Percentiles rank a stretch among this genome's conserved stretches.
These are phyloP conservation scores for Kurtzmaniella fragi DNA, from an alignment of 805 yeast genomes.

Conservation along the genomic window DNA sequence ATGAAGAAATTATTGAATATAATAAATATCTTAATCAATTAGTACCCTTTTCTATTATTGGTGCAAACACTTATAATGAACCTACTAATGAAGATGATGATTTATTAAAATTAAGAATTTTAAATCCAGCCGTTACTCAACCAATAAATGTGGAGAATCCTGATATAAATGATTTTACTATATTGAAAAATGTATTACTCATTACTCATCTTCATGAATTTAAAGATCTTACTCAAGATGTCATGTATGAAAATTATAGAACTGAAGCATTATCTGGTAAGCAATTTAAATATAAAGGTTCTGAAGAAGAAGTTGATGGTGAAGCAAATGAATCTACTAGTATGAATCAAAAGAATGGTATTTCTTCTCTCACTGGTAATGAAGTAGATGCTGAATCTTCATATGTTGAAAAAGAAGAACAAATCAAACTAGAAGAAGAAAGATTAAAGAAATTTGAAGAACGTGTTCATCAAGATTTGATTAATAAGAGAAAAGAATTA, in stretches of 20 bases:
- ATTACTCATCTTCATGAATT: slow-evolving; percentile 84
- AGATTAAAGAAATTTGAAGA: slow-evolving; percentile 81
- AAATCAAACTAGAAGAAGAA: slow-evolving; percentile 84
- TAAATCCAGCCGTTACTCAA: slow-evolving; percentile 44
- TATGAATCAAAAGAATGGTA: neutral
- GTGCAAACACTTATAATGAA: slow-evolving; percentile 59
- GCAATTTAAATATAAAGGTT: slow-evolving; percentile 33
- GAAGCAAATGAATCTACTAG: neutral
- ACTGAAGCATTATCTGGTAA: slow-evolving; percentile 77
- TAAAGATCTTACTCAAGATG: slow-evolving; percentile 84
- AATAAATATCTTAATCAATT: slow-evolving; percentile 59
- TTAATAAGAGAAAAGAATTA: slow-evolving; percentile 75
- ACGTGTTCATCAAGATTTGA: slow-evolving; percentile 81
- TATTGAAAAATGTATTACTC: slow-evolving; percentile 72
- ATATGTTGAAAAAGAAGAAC: slow-evolving; percentile 72
- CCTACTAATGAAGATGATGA: slow-evolving; percentile 26
- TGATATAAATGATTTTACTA: slow-evolving; percentile 72
- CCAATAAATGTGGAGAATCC: slow-evolving; percentile 64
- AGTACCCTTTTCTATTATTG: slow-evolving; percentile 65
- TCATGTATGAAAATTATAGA: slow-evolving; percentile 83
- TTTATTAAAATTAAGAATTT: slow-evolving; percentile 48
- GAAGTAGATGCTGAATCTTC: slow-evolving; percentile 16
- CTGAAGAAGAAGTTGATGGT: slow-evolving; percentile 1
- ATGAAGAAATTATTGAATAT: slow-evolving; percentile 62
- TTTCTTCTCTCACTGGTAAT: neutral